Base-by-base conservation (phyloP, 2,329 filamentous ascomycete species). In the Monosporascus sp. region DNA sequence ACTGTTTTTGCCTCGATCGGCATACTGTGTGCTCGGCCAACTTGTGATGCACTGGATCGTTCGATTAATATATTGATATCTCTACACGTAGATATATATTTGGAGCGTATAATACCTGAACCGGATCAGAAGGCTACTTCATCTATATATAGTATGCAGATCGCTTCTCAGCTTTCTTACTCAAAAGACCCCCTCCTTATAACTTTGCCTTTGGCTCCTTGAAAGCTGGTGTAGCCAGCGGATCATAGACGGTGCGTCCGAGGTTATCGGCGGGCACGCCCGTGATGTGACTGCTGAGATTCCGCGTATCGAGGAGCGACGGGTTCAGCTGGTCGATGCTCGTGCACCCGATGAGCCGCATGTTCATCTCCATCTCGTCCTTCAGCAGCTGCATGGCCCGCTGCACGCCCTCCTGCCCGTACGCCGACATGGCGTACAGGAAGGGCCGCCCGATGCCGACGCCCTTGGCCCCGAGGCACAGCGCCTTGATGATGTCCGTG, bases 291-390 rank as follows among this genome's bases (percentile, higher is more conserved):
- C 70, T 72, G 56, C 74, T 74, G 61, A 97, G 68, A 3, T 87
- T 89, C 56, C 88, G 77, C 0, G 84, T 82, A 68, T 99, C 94
- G 20, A 99, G 70, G 70, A 99, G 74, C 26, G 84, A 85, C 0
- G 92, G 87, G 57, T 88, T 89, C 57, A 99, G 74, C 62, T 99
- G 85, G 37, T 85, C 84, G 35, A 99, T 71, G 55, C 74, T 85
- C 20, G 79, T 82, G 55, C 85, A 89, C 9, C 94, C 94, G 62
- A 99, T 91, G 58, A 99, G 76, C 7, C 94, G 84, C 94, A 99
- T 97, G 67, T 93, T 94, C 93, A 97, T 97, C 76, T 95, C 91
- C 83, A 99, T 89, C 79, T 99, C 94, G 66, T 97, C 94, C 75
- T 89, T 91, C 62, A 96, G 80, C 54, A 96, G 75, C 72, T 91